Percentiles rank a stretch among this genome's conserved stretches.
These are phyloP conservation scores for Entophlyctis helioformis DNA, from an alignment of 192 early-diverging fungal species.

Conservation along the genomic window DNA sequence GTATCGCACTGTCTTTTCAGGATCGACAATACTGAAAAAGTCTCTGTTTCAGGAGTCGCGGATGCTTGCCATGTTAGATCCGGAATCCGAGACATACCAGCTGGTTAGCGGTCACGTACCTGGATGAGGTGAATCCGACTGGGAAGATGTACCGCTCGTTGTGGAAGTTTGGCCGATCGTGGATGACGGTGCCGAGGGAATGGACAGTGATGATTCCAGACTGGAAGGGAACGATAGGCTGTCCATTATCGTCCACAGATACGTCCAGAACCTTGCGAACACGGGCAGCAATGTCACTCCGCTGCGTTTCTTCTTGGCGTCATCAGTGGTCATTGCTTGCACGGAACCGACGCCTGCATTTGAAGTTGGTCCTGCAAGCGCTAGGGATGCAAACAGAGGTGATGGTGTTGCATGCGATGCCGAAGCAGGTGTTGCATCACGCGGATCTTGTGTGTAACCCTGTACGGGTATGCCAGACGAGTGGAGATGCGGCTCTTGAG, in stretches of 20 bases:
- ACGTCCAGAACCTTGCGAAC: conserved; percentile 16
- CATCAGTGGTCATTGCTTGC: neutral
- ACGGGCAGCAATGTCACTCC: conserved; percentile 2
- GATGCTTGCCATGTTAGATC: too few species aligned
- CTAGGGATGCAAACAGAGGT: neutral
- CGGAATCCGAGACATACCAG: neutral
- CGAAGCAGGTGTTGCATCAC: neutral
- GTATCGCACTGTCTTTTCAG: conserved; percentile 39
- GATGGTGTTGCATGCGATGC: neutral
- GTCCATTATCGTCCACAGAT: conserved; percentile 44
- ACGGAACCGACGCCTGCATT: neutral
- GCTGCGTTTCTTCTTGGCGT: neutral
- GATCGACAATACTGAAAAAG: conserved; percentile 65
- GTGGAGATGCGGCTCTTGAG: too few species aligned
- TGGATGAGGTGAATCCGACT: conserved; percentile 66
- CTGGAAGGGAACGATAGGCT: conserved; percentile 61
- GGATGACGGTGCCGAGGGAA: conserved; percentile 58
- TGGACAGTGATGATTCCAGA: conserved; percentile 68
- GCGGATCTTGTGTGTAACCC: neutral
- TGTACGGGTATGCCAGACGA: neutral
- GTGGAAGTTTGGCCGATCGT: conserved; percentile 67
- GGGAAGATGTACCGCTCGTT: conserved; percentile 89
- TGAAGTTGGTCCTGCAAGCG: neutral
- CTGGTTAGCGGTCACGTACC: neutral
- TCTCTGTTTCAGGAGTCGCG: too few species aligned